These are phyloP conservation scores for Osmanthus fragrans DNA, from an alignment of 257 asterid genomes.

Conservation along the genomic window DNA sequence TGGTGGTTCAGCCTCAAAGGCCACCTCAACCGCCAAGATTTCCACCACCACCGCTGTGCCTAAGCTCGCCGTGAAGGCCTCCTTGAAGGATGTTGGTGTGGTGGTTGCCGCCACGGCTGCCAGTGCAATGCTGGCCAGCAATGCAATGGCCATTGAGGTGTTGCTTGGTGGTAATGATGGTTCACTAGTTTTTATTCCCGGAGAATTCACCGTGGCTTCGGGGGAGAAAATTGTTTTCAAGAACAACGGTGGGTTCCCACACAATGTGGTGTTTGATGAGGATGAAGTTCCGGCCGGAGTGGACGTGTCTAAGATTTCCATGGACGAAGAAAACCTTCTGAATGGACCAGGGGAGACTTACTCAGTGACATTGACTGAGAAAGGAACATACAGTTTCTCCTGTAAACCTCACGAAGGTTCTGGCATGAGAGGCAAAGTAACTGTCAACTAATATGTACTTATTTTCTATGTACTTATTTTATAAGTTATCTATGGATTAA, in stretches of 20 bases:
- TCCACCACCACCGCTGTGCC: constrained; percentile 32
- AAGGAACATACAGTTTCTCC: constrained; percentile 82
- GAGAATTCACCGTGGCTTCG: constrained; percentile 45
- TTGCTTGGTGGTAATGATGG: constrained; percentile 68
- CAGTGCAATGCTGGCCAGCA: constrained; percentile 61
- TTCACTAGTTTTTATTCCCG: constrained; percentile 55
- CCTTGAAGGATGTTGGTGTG: constrained; percentile 60
- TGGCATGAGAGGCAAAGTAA: constrained; percentile 81
- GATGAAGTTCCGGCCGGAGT: constrained; percentile 82
- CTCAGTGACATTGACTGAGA: constrained; percentile 67
- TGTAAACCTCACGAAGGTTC: constrained; percentile 86
- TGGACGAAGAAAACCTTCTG: constrained; percentile 60
- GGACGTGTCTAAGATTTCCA: constrained; percentile 67
- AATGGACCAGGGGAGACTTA: constrained; percentile 69
- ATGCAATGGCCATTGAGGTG: constrained; percentile 63
- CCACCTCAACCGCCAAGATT: constrained; percentile 30
- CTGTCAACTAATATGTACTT: constrained; percentile 44
- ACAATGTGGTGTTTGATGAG: constrained; percentile 84
- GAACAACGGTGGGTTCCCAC: constrained; percentile 90
- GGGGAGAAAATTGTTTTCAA: constrained; percentile 79
- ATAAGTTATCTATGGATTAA: not conserved
- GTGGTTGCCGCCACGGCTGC: constrained; percentile 76
- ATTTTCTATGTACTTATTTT: not conserved
- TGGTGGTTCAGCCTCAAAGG: constrained; percentile 29
- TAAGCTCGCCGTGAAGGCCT: constrained; percentile 52